These are phyloP conservation scores for Pouteria campechiana DNA, from an alignment of 179 eudicot genomes.

Conservation along the genomic window DNA sequence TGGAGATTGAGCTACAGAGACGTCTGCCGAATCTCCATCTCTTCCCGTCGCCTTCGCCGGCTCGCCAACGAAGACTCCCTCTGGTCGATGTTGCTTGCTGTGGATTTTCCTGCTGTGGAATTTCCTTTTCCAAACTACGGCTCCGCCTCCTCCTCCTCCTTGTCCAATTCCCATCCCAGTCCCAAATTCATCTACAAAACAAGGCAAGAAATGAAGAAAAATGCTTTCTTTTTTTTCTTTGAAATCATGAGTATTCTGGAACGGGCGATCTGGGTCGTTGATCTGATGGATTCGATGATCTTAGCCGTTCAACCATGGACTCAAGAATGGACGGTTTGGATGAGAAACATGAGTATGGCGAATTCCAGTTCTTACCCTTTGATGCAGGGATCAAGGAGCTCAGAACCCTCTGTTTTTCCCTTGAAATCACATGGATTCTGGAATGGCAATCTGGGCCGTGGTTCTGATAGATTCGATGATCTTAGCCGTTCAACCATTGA, in stretches of 20 bases:
- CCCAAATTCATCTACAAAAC: constrained; percentile 33
- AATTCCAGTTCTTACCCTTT: no score
- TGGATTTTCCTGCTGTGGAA: constrained; percentile 57
- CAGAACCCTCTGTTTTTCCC: not conserved
- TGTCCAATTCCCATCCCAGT: constrained; percentile 5
- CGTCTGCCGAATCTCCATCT: constrained; percentile 53
- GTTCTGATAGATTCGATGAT: not conserved
- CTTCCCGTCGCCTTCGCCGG: constrained; percentile 39
- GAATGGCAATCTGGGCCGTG: not conserved
- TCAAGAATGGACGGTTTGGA: no score
- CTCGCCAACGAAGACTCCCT: constrained; percentile 36
- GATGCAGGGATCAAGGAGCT: no score
- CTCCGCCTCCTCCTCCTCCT: constrained; percentile 8
- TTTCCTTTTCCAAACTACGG: not conserved
- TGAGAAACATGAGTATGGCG: no score
- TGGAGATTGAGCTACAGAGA: constrained; percentile 33
- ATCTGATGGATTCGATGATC: not conserved
- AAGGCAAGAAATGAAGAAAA: constrained; percentile 20
- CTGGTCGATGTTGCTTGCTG: constrained; percentile 55
- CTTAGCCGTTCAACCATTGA: not conserved
- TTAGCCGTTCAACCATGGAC: not conserved
- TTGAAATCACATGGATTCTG: not conserved
- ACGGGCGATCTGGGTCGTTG: not conserved
- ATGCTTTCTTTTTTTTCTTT: not conserved
- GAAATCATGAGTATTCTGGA: not conserved